Conservation (phyloP, 805 yeast species). For the Blastobotrys americana region DNA sequence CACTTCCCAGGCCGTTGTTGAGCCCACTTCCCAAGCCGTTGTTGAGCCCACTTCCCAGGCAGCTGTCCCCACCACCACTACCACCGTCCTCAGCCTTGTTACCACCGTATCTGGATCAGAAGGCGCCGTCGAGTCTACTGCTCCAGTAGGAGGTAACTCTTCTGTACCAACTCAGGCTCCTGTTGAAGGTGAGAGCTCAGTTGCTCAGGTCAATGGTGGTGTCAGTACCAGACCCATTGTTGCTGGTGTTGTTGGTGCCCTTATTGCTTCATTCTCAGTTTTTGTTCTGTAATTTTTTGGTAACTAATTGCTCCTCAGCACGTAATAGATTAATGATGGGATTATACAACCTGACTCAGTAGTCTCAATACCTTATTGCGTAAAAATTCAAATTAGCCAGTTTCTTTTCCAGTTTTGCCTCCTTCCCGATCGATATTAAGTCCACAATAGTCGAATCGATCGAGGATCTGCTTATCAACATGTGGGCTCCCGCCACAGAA, state of each 20-base stretch:
- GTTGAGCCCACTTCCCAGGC: constrained; percentile 3
- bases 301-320: neutral
- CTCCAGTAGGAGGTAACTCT: neutral
- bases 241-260: neutral
- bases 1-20: constrained; percentile 7
- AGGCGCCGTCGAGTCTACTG: constrained; percentile 1
- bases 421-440: too few relatives aligned
- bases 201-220: neutral
- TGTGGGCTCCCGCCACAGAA: too few relatives aligned
- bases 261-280: neutral
- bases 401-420: too few relatives aligned
- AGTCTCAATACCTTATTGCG: too few relatives aligned
- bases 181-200: neutral
- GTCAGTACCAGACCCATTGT: neutral
- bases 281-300: neutral
- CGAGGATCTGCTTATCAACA: too few relatives aligned
- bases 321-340: neutral
- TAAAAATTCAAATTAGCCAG: too few relatives aligned
- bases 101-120: constrained; percentile 5
- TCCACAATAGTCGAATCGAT: too few relatives aligned
- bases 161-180: neutral
- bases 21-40: neutral
- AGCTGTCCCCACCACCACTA: constrained; percentile 6
- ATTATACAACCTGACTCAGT: neutral
- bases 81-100: constrained; percentile 3